Base-by-base conservation (phyloP, 2,329 filamentous ascomycete species). In the Penicillium olsonii region DNA sequence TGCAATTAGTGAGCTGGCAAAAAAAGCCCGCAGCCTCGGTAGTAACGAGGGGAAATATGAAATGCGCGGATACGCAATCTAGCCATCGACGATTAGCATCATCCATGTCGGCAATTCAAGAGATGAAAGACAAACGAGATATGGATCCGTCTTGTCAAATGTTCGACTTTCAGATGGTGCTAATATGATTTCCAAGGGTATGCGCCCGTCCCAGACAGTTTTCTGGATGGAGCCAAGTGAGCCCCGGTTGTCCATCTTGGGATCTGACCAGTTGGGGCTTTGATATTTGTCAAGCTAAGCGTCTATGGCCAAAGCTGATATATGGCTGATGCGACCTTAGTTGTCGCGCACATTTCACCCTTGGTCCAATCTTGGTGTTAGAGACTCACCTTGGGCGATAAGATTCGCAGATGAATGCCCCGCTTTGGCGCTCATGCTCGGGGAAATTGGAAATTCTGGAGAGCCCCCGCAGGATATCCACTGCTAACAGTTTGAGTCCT, bases 41-140 rank as follows among this genome's bases (percentile, higher is more conserved):
- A 87, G 76, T 20, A 88, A 75, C 40, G 87, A 80, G 5, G 84
- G 83, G 1, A 89, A 75, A 70, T 89, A 89, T 9, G 84, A 87
- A 29, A 89, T 72, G 20, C 87, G 81, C 5, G 84, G 83, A 46
- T 78, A 79, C 39, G 83, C 79, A 52, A 87, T 77, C 77, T 84
- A 55, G 17, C 3, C 19, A 37, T 5, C 5, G 22, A 46, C 34
- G 17, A 6, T 33, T 39, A 27, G 53, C 38, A 48, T 31, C 42
- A 18, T 19, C 7, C 3, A 26, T 27, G 24, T 15, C 26, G 40
- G 48, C 15, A 46, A 6, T 43, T 42, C 37, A 2, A 33, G 29
- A 15, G n/a, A 45, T 7, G 6, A 37, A 11, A 26, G 34, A 59
- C 63, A 47, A 72, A 84, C 81, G 56, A 86, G 64, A 60, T 86